phyloP scores from a whole-genome alignment of 192 early-diverging fungal species.

The Backusella tuberculispora region DNA sequence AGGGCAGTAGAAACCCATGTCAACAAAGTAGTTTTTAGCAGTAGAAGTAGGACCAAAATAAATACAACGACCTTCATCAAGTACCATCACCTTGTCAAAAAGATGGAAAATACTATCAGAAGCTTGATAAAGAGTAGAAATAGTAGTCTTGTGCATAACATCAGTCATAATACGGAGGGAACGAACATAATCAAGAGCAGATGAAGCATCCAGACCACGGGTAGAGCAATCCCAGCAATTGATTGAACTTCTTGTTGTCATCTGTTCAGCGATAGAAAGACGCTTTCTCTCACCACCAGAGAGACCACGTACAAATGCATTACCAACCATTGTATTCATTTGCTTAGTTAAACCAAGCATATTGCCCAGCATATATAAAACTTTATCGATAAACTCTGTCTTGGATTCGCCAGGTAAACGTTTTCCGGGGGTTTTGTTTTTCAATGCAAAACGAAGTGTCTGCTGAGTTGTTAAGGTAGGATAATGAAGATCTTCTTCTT shows the following conservation, averaged over 20 bases:
- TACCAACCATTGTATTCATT: slow-evolving; percentile 66
- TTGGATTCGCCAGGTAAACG: slow-evolving; percentile 45
- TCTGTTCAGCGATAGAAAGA: slow-evolving; percentile 75
- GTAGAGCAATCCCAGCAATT: slow-evolving; percentile 76
- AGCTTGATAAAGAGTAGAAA: slow-evolving; percentile 75
- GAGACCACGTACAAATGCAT: slow-evolving; percentile 73
- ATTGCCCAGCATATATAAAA: slow-evolving; percentile 56
- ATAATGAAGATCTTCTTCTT: slow-evolving; percentile 64
- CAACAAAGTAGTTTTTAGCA: slow-evolving; percentile 54
- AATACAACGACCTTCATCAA: slow-evolving; percentile 68
- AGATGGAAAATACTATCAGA: slow-evolving; percentile 68
- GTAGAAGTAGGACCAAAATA: slow-evolving; percentile 56
- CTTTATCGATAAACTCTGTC: slow-evolving; percentile 31
- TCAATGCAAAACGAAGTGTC: slow-evolving; percentile 78
- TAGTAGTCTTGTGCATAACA: slow-evolving; percentile 61
- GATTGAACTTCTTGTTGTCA: slow-evolving; percentile 61
- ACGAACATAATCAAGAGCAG: slow-evolving; percentile 76
- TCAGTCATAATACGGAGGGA: slow-evolving; percentile 74
- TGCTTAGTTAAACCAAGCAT: slow-evolving; percentile 63
- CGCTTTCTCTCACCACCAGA: slow-evolving; percentile 79
- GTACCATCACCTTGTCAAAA: slow-evolving; percentile 66
- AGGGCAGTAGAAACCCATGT: slow-evolving; percentile 56
- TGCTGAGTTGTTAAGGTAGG: slow-evolving; percentile 76
- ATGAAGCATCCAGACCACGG: slow-evolving; percentile 76
- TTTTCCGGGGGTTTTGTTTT: slow-evolving; percentile 67